Evolutionary conservation across 1,139 yeast species (phyloP), one percentile per base, ranked within the genome.

Genomic region (Magnusiomyces sp.): DNA sequence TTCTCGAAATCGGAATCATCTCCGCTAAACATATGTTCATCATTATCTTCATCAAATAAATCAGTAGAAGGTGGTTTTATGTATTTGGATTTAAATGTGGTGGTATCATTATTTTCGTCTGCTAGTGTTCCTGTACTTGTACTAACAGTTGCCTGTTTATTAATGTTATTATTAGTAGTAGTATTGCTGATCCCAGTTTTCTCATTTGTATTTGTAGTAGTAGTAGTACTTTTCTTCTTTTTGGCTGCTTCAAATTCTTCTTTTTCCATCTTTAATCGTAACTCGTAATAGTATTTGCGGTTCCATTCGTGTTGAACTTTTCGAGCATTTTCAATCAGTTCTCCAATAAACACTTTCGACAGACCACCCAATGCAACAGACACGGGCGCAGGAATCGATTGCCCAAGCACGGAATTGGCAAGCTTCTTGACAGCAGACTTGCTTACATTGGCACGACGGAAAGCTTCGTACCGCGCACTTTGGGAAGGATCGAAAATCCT

Each of bases 321-420:
- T 54, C 83, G 73, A 0, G 96, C 95, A 59, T 79, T 74, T 53
- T 92, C 95, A 20, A 90, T 83, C 7, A 90, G 76, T 58, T 92
- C 97, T 10, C 96, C 95, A 13, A 89, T 76, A 63, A 86, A 84
- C 62, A 87, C 86, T 63, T 90, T 90, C 2, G 95, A 83, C 51
- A 89, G 76, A 65, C 97, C 96, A 7, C 94, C 88, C 47, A 90
- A 68, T 5, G 89, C 81, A 46, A 86, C 81, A 0, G 95, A 87
- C 17, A 89, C 82, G 55, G 85, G 86, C 52, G 79, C 88, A 1
- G 94, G 83, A n/a, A 89, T 80, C 43, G 83, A 80, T 62, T 89
- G 96, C 23, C 89, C 89, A 46, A 87, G 70, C 0, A 85, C 85
- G 13, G 84, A 78, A 58, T 84, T 83, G 14, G 95, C 90, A 20